phyloP scores from a whole-genome alignment of 192 early-diverging fungal species.

The Mortierella antarctica region DNA sequence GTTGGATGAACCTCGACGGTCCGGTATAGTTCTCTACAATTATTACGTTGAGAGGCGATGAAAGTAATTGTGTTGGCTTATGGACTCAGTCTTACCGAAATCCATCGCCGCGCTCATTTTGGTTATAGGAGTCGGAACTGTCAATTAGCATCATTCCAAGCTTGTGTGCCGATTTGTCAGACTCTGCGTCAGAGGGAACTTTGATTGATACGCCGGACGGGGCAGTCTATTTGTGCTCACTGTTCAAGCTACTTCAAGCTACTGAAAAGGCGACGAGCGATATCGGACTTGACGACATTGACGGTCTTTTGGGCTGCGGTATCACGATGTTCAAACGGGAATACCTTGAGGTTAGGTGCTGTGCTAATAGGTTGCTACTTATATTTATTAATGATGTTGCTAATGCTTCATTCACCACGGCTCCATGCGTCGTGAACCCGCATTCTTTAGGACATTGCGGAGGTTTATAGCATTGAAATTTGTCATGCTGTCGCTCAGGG shows the following conservation, averaged over 20 bases:
- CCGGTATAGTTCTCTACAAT: slow-evolving; percentile 27
- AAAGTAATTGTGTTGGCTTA: too few species aligned
- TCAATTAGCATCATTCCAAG: slow-evolving; percentile 51
- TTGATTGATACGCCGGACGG: slow-evolving; percentile 30
- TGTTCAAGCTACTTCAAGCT: slow-evolving; percentile 77
- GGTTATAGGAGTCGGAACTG: slow-evolving; percentile 42
- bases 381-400: background rate
- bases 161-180: slow-evolving; percentile 42
- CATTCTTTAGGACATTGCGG: slow-evolving; percentile 17
- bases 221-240: slow-evolving; percentile 69
- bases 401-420: slow-evolving; percentile 4
- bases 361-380: background rate
- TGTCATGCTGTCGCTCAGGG: slow-evolving; percentile 41
- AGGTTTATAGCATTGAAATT: slow-evolving; percentile 53
- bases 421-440: background rate
- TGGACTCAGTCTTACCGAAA: background rate
- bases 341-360: slow-evolving; percentile 35
- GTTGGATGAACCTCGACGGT: slow-evolving; percentile 61
- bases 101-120: background rate
- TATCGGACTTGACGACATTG: slow-evolving; percentile 69
- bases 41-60: too few species aligned
- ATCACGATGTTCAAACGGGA: slow-evolving; percentile 60
- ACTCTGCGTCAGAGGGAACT: slow-evolving; percentile 16
- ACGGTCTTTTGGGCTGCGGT: slow-evolving; percentile 77
- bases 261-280: slow-evolving; percentile 70